Percentiles rank a stretch among this genome's conserved stretches.
These are phyloP conservation scores for rapeseed (Brassica napus) DNA, from an alignment of 345 rosid species.

Conservation along the genomic window Da-Ae NC_063436.1:17202001-17202500, in stretches of 20 bases:
- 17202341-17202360: constrained; percentile 1
- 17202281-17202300: constrained; percentile 25
- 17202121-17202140: constrained; percentile 38
- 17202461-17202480: not conserved
- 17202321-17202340: not conserved
- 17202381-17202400: constrained; percentile 4
- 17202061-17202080: constrained; percentile 47
- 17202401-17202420: constrained; percentile 30
- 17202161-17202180: constrained; percentile 14
- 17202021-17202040: constrained; percentile 15
- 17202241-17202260: constrained; percentile 38
- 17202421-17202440: constrained; percentile 18
- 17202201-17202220: constrained; percentile 32
- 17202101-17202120: constrained; percentile 42
- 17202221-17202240: constrained; percentile 22
- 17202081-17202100: constrained; percentile 42
- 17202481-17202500: not conserved
- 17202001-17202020: constrained; percentile 19
- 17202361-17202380: constrained; percentile 26
- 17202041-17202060: constrained; percentile 27
- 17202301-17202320: constrained; percentile 7
- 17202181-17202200: constrained; percentile 21
- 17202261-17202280: constrained; percentile 44
- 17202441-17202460: constrained; percentile 27
- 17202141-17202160: constrained; percentile 32